phyloP scores from a whole-genome alignment of 2,329 filamentous ascomycete species.

The Sarocladium oryzae region DNA sequence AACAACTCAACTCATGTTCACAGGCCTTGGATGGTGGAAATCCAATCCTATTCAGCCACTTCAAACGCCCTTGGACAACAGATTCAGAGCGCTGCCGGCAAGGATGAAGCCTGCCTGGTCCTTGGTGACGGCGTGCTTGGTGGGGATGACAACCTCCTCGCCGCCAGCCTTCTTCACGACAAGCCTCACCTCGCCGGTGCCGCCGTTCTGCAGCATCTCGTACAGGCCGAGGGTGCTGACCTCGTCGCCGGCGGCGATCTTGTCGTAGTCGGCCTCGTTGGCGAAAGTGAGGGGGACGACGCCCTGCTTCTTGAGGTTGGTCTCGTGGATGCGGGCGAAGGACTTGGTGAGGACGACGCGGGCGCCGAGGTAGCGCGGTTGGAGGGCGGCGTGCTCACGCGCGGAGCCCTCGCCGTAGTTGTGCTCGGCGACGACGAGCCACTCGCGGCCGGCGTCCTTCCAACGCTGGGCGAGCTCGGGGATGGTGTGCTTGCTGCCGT shows the following conservation, averaged over 20 bases:
- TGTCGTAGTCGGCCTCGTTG: conserved; percentile 81
- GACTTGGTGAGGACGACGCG: conserved; percentile 78
- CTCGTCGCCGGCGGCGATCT: conserved; percentile 74
- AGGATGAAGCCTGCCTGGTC: conserved; percentile 92
- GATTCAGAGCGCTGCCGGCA: conserved; percentile 87
- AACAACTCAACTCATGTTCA: not conserved
- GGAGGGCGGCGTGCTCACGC: conserved; percentile 81
- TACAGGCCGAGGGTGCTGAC: conserved; percentile 78
- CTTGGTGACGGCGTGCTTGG: conserved; percentile 81
- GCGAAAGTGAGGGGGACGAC: conserved; percentile 90
- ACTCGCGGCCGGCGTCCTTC: conserved; percentile 68
- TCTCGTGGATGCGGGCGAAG: conserved; percentile 91
- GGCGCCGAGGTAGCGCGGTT: conserved; percentile 84
- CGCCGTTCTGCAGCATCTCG: conserved; percentile 71
- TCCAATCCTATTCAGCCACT: not conserved
- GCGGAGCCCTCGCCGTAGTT: conserved; percentile 94
- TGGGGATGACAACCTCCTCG: conserved; percentile 62
- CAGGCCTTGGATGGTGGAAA: not conserved
- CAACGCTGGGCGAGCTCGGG: conserved; percentile 81
- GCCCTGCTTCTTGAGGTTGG: conserved; percentile 95
- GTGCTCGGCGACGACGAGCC: conserved; percentile 94
- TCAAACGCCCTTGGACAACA: conserved; percentile 60
- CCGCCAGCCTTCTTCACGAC: conserved; percentile 57
- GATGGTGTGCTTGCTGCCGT: conserved; percentile 69
- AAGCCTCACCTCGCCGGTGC: conserved; percentile 70